A percentile compares a stretch with the other conserved stretches of the same genome.
These are phyloP conservation scores for Fusarium buxicola DNA, from an alignment of 2,329 filamentous ascomycete genomes.

Conservation along the genomic window DNA sequence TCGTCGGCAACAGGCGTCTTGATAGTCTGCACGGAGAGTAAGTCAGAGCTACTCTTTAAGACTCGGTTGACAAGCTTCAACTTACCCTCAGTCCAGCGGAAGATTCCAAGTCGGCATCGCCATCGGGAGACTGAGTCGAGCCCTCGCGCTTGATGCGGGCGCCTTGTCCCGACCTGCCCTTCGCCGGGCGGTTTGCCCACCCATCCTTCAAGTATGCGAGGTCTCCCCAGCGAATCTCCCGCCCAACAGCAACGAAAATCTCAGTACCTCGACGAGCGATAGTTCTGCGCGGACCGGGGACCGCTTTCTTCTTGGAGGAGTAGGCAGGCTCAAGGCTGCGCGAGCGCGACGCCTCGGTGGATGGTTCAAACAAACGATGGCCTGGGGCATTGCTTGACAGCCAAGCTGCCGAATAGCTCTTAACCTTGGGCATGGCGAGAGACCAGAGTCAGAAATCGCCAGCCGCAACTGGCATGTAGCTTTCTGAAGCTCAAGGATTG, in stretches of 20 bases:
- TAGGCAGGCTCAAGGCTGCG: slow-evolving; percentile 55
- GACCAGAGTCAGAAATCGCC: slow-evolving; percentile 13
- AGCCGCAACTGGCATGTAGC: slow-evolving; percentile 3
- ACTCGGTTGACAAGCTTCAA: slow-evolving; percentile 6
- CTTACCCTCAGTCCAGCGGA: slow-evolving; percentile 51
- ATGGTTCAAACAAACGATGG: slow-evolving; percentile 77
- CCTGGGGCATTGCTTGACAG: slow-evolving; percentile 82
- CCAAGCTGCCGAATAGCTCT: slow-evolving; percentile 88
- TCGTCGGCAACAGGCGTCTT: slow-evolving; percentile 82
- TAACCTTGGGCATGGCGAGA: slow-evolving; percentile 81
- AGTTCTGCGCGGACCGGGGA: slow-evolving; percentile 68
- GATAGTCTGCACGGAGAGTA: slow-evolving; percentile 67
- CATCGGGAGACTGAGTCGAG: slow-evolving; percentile 53
- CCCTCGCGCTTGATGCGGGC: slow-evolving; percentile 62
- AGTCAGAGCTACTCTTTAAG: slow-evolving; percentile 13
- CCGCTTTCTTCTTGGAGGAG: slow-evolving; percentile 56
- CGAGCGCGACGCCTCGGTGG: slow-evolving; percentile 53
- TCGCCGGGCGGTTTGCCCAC: slow-evolving; percentile 49
- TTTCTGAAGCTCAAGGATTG: slow-evolving; percentile 29
- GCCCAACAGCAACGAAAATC: slow-evolving; percentile 88
- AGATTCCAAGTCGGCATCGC: slow-evolving; percentile 44
- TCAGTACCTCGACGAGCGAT: slow-evolving; percentile 88
- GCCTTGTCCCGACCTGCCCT: slow-evolving; percentile 48
- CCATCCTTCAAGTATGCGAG: slow-evolving; percentile 80
- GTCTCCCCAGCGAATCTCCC: slow-evolving; percentile 92